phyloP scores from a whole-genome alignment of 495 filamentous ascomycete genomes.

The Penicillium samsonianum region DNA sequence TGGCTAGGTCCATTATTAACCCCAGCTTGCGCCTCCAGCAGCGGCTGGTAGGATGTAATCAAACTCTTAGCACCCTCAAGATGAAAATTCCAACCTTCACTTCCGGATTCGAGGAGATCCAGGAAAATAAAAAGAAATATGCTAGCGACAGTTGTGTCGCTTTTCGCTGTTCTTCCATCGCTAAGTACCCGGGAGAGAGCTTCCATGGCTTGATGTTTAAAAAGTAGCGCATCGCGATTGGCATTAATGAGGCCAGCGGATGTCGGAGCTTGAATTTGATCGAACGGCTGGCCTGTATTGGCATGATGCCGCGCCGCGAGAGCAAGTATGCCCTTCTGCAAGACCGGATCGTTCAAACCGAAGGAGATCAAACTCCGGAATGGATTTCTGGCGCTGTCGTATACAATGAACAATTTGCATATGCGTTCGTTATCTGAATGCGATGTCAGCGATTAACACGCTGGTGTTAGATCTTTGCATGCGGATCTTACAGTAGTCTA shows the following conservation, averaged over 20 bases:
- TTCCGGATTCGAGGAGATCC: constrained; percentile 51
- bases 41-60: constrained; percentile 29
- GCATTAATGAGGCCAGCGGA: constrained; percentile 22
- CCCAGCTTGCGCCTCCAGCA: constrained; percentile 20
- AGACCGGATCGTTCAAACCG: constrained; percentile 46
- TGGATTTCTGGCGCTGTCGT: constrained; percentile 56
- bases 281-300: constrained; percentile 34
- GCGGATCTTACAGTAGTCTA: constrained; percentile 49
- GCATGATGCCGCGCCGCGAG: constrained; percentile 57
- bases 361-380: constrained; percentile 54
- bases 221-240: constrained; percentile 48
- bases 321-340: constrained; percentile 53
- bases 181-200: constrained; percentile 38
- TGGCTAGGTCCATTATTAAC: constrained; percentile 21
- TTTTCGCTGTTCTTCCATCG: constrained; percentile 14
- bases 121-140: constrained; percentile 56
- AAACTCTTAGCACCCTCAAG: constrained; percentile 50
- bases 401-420: constrained; percentile 56
- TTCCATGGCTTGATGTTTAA: constrained; percentile 53
- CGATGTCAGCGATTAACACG: not conserved
- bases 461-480: not conserved
- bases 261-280: constrained; percentile 16
- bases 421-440: constrained; percentile 50
- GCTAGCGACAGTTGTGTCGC: constrained; percentile 43
- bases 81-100: constrained; percentile 50